phyloP scores from a whole-genome alignment of 192 early-diverging fungal genomes.

The Backusella westeae region DNA sequence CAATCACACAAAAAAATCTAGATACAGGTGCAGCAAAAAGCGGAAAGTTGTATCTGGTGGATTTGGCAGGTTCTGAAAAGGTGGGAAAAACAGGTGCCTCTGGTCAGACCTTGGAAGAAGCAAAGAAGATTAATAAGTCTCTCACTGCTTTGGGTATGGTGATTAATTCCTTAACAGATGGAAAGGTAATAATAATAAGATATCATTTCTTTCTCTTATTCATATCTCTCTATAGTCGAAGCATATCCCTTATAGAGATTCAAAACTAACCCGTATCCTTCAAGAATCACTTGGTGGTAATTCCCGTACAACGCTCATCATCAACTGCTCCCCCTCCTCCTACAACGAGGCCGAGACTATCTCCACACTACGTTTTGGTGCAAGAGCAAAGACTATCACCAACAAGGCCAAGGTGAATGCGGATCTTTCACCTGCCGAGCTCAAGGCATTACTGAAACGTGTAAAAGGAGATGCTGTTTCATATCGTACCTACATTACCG shows the following conservation, averaged over 20 bases:
- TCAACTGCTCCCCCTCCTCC: slow-evolving; percentile 95
- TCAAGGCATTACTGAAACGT: slow-evolving; percentile 93
- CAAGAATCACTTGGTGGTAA: slow-evolving; percentile 99
- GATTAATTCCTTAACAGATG: slow-evolving; percentile 97
- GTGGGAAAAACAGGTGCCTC: slow-evolving; percentile 96
- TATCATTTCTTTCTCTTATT: too few relatives aligned
- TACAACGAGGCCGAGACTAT: slow-evolving; percentile 96
- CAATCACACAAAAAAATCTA: slow-evolving; percentile 94
- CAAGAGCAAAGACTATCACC: slow-evolving; percentile 98
- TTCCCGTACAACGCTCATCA: slow-evolving; percentile 96
- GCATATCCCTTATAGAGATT: slow-evolving; percentile 98
- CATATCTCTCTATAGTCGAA: slow-evolving; percentile 59
- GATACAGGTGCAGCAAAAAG: slow-evolving; percentile 81
- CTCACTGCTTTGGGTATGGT: slow-evolving; percentile 98
- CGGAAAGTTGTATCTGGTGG: slow-evolving; percentile 91
- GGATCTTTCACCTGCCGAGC: slow-evolving; percentile 90
- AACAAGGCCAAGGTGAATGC: slow-evolving; percentile 99
- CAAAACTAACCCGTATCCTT: slow-evolving; percentile 96
- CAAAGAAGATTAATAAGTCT: slow-evolving; percentile 99
- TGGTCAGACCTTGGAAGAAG: slow-evolving; percentile 97
- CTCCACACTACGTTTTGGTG: slow-evolving; percentile 92
- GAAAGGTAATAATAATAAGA: slow-evolving; percentile 60
- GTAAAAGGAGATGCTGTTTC: slow-evolving; percentile 75
- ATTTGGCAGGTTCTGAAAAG: slow-evolving; percentile 99
- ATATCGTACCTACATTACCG: slow-evolving; percentile 77